Percentiles rank a stretch among this genome's conserved stretches.
These are phyloP conservation scores for Gymnopilus dilepis DNA, from an alignment of 768 basidiomycete species.

Conservation along the genomic window DNA sequence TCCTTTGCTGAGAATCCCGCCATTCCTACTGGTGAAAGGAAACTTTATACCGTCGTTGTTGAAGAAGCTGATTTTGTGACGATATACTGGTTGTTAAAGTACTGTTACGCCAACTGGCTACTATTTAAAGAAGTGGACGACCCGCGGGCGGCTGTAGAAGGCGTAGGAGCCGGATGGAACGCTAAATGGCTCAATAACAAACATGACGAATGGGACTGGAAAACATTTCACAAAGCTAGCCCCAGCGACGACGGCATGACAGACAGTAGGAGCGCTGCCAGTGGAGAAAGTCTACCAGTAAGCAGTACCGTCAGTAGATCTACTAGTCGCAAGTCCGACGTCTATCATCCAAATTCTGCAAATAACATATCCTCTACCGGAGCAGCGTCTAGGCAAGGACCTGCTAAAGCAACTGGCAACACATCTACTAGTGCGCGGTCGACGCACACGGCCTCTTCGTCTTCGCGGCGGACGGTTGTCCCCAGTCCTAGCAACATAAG, in stretches of 20 bases:
- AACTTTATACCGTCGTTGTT: constrained; percentile 69
- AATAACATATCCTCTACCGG: constrained; percentile 25
- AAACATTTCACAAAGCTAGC: constrained; percentile 51
- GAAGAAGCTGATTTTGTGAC: constrained; percentile 82
- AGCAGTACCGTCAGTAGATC: constrained; percentile 35
- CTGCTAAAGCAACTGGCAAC: constrained; percentile 31
- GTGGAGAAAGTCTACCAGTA: constrained; percentile 51
- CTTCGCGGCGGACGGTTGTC: constrained; percentile 26
- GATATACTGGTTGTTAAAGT: constrained; percentile 80
- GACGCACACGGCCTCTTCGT: constrained; percentile 10
- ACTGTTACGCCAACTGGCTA: constrained; percentile 77
- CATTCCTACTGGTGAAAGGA: constrained; percentile 50
- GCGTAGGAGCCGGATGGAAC: constrained; percentile 70
- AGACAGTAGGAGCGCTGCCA: constrained; percentile 55
- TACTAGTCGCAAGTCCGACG: constrained; percentile 37
- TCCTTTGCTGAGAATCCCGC: constrained; percentile 66
- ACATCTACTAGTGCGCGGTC: constrained; percentile 13
- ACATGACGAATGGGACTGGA: constrained; percentile 75
- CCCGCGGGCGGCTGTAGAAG: constrained; percentile 68
- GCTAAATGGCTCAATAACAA: constrained; percentile 57
- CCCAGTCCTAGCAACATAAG: constrained; percentile 26
- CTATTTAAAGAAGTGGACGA: constrained; percentile 74
- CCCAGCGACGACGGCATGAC: constrained; percentile 36
- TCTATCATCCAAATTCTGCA: constrained; percentile 26
- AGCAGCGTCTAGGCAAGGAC: constrained; percentile 26